Conservation (phyloP, 164 flowering plant species). For the Macadamia tetraphylla region DNA sequence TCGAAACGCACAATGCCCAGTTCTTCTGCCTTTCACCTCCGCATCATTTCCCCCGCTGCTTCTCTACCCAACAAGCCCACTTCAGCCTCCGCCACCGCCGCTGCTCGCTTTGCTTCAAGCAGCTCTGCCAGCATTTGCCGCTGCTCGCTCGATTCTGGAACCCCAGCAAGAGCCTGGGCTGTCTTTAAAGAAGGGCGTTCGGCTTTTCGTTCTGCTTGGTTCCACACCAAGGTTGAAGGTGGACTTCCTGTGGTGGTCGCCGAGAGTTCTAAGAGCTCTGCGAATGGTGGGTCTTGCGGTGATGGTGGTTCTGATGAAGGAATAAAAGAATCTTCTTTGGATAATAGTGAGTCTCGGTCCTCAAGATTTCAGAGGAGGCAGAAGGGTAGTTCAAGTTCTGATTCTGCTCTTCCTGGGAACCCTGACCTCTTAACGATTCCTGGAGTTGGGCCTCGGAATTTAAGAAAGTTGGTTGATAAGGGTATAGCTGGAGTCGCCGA, state of each 20-base stretch:
- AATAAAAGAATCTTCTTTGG: slow-evolving; percentile 3
- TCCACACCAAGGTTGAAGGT: slow-evolving; percentile 24
- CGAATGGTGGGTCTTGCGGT: slow-evolving; percentile 5
- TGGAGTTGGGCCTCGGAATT: slow-evolving; percentile 91
- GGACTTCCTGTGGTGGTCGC: slow-evolving; percentile 15
- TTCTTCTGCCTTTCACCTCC: slow-evolving; percentile 14
- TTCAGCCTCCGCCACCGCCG: not conserved
- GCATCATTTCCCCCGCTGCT: slow-evolving; percentile 5
- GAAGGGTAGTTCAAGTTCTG: slow-evolving; percentile 19
- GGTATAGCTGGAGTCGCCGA: slow-evolving; percentile 84
- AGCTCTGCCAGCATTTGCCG: slow-evolving; percentile 16
- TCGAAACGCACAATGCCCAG: slow-evolving; percentile 20
- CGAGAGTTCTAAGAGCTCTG: slow-evolving; percentile 18
- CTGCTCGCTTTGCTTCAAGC: not conserved
- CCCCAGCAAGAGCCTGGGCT: slow-evolving; percentile 36
- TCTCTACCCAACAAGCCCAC: slow-evolving; percentile 7
- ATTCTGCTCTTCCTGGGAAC: slow-evolving; percentile 21
- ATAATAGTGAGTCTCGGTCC: slow-evolving; percentile 15
- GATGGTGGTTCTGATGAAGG: slow-evolving; percentile 4
- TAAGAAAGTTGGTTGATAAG: slow-evolving; percentile 86
- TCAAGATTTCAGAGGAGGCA: slow-evolving; percentile 39
- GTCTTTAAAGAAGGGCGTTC: slow-evolving; percentile 20
- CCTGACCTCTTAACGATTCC: slow-evolving; percentile 92
- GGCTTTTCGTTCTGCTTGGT: slow-evolving; percentile 29
- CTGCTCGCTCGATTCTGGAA: slow-evolving; percentile 14